Percentiles rank a stretch among this genome's conserved stretches.
These are phyloP conservation scores for Russula foetens DNA, from an alignment of 768 basidiomycete genomes.

Conservation along the genomic window DNA sequence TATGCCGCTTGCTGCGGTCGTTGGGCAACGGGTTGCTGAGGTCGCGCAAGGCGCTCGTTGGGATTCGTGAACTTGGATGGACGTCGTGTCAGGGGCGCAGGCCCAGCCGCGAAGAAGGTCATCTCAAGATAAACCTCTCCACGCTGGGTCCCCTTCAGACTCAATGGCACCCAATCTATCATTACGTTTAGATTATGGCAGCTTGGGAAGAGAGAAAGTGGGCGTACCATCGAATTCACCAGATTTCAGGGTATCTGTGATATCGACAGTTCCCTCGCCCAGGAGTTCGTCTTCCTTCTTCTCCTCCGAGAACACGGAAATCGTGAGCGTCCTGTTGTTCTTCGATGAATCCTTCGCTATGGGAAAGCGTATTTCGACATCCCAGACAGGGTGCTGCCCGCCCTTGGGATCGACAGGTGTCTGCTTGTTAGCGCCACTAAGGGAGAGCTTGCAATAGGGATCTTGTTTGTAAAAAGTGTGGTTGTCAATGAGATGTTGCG, in stretches of 20 bases:
- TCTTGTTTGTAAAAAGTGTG: constrained; percentile 89
- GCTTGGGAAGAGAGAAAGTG: neutral
- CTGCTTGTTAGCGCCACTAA: constrained; percentile 54
- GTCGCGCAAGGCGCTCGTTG: constrained; percentile 9
- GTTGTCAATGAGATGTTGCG: constrained; percentile 71
- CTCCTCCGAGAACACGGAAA: constrained; percentile 80
- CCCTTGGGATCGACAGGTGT: constrained; percentile 76
- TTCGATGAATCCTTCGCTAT: constrained; percentile 49
- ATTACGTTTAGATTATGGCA: neutral
- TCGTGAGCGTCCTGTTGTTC: constrained; percentile 54
- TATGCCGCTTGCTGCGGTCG: neutral
- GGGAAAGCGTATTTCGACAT: constrained; percentile 76
- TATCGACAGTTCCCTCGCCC: constrained; percentile 68
- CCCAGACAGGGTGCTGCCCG: constrained; percentile 92
- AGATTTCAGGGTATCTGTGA: constrained; percentile 68
- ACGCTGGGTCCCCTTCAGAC: constrained; percentile 51
- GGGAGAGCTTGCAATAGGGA: constrained; percentile 61
- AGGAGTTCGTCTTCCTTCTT: constrained; percentile 63
- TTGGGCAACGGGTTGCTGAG: constrained; percentile 1
- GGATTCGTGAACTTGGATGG: constrained; percentile 25
- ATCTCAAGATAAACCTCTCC: constrained; percentile 90
- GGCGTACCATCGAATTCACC: constrained; percentile 88
- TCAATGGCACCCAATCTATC: constrained; percentile 61
- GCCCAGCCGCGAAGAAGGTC: constrained; percentile 78
- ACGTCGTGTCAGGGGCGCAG: constrained; percentile 34